Evolutionary conservation across 352 stramenopile genomes (phyloP), one percentile per base, ranked within the genome.

Genomic region (Globisporangium paroecandrum): DNA sequence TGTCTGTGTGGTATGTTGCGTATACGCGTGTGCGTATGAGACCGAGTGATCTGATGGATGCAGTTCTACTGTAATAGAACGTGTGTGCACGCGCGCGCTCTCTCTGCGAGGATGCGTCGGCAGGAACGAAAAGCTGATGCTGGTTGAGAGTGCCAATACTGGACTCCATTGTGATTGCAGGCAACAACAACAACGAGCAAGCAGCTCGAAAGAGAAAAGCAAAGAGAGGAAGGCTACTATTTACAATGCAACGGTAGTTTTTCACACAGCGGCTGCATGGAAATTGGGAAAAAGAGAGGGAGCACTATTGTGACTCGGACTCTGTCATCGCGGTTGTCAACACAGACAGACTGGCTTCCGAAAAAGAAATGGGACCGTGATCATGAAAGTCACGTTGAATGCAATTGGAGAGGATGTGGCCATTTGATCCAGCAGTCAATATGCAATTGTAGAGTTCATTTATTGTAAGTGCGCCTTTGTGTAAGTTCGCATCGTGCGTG

Each of bases 261-360:
- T 15, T 27, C 3, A 7, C 10, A 25, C 3, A 55, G 46, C 7
- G 1, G 27, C 2, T 18, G 20, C 20, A 2, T 38, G 32, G 18
- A 20, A 24, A 51, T 34, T n/a, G 57, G 32, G 18, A 27, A 46
- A 18, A 25, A 0, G 7, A 1, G 32, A 18, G 41, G 57, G 22
- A 20, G 18, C 49, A 69, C 69, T 20, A 29, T 59, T 69, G 60
- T 32, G 51, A 58, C 22, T 36, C 43, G 1, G 43, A 8, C 43
- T 51, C 1, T 51, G 43, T 51, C 43, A 51, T 51, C 43, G 43
- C 5, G 5, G 18, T 12, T 51, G 43, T 22, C 43, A 51, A 51
- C 43, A 49, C 38, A 46, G 34, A 41, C 34, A 41, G 41, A 49
- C 41, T 51, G 43, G 43, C 43, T 51, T 51, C 43, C 18, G 15